phyloP scores from a whole-genome alignment of 306 rosid species.

The Malus sieversii region DNA sequence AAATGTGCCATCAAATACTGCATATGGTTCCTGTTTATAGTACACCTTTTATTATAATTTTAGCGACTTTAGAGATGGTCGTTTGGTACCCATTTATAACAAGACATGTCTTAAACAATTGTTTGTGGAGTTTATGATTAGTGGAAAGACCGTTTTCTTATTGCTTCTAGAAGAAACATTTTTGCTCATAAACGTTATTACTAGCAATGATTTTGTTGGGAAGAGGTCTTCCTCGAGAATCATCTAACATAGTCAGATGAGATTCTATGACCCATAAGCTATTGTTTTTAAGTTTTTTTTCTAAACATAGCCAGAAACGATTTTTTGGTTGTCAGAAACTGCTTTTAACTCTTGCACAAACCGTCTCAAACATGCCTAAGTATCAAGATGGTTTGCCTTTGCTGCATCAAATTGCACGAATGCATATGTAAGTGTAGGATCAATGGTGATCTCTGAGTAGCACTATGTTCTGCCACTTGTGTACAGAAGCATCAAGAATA shows the following conservation, averaged over 20 bases:
- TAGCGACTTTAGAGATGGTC: background rate
- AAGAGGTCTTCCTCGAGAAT: too few relatives aligned
- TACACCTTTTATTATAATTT: too few relatives aligned
- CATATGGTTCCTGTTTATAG: background rate
- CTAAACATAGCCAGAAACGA: background rate
- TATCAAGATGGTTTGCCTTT: background rate
- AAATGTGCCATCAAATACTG: background rate
- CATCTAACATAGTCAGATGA: too few relatives aligned
- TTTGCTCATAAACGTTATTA: too few relatives aligned
- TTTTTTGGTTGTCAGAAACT: background rate
- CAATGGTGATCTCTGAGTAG: background rate
- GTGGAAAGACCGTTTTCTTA: background rate
- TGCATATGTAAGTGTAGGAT: background rate
- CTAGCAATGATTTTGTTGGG: too few relatives aligned
- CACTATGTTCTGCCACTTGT: background rate
- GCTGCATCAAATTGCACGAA: background rate
- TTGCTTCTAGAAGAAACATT: background rate
- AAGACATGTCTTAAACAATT: too few relatives aligned
- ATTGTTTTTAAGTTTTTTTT: too few relatives aligned
- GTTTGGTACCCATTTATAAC: background rate
- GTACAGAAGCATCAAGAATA: conserved; percentile 2
- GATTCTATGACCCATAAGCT: too few relatives aligned
- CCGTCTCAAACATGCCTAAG: background rate
- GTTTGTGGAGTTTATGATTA: background rate
- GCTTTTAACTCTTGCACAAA: background rate